Evolutionary conservation across 805 yeast genomes (phyloP).

Genomic region (Monosporozyma siamensis): DNA sequence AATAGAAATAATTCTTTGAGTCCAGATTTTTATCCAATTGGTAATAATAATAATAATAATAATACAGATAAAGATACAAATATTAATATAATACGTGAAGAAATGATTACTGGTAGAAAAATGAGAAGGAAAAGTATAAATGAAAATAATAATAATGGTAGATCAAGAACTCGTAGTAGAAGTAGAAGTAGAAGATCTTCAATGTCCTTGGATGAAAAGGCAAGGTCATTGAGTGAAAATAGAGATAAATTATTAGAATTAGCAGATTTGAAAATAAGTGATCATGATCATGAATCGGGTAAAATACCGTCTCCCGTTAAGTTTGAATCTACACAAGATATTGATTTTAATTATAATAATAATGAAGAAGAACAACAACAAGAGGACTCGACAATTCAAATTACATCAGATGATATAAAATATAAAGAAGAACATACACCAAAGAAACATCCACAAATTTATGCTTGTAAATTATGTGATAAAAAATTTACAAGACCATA

Average conservation of each 20-base stretch:
- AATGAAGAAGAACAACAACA: too few species aligned
- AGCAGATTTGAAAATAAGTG: slow-evolving; percentile 17
- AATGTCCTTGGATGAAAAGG: slow-evolving; percentile 17
- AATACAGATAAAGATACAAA: slow-evolving; percentile 7
- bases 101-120: slow-evolving; percentile 25
- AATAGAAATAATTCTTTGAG: neutral
- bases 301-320: neutral
- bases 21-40: neutral
- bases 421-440: slow-evolving; percentile 2
- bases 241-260: slow-evolving; percentile 25
- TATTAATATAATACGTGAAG: slow-evolving; percentile 12
- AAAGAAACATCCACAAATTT: slow-evolving; percentile 22
- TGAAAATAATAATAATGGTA: neutral
- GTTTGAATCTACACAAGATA: neutral
- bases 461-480: slow-evolving; percentile 72
- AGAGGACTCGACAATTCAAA: neutral
- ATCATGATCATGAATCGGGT: neutral
- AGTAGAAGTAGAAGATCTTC: slow-evolving; percentile 11
- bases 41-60: neutral
- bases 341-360: neutral
- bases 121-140: slow-evolving; percentile 13
- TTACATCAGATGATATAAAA: slow-evolving; percentile 10
- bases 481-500: slow-evolving; percentile 88
- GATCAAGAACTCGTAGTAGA: slow-evolving; percentile 9
- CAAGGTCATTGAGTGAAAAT: slow-evolving; percentile 26